These are phyloP conservation scores for Grifola frondosa DNA, from an alignment of 1,284 basidiomycete genomes.

Conservation along the genomic window DNA sequence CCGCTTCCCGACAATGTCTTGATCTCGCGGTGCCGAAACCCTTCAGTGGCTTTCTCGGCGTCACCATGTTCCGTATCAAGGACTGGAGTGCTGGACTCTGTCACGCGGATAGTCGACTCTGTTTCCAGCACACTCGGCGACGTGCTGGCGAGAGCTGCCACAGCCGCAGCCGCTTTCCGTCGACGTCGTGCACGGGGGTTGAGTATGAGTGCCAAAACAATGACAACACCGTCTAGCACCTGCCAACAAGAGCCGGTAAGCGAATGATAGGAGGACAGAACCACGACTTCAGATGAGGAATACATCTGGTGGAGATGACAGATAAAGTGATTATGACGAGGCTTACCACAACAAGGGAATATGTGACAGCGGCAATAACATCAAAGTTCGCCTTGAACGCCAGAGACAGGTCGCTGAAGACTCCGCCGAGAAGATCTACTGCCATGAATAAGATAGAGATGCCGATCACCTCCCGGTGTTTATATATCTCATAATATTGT, in stretches of 20 bases:
- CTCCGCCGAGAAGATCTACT: constrained; percentile 70
- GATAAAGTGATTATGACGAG: not conserved
- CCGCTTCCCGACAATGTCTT: no score
- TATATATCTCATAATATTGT: constrained; percentile 71
- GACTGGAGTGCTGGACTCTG: no score
- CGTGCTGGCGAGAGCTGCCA: no score
- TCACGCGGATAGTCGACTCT: no score
- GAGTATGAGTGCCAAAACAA: constrained; percentile 59
- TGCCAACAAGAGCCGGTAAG: constrained; percentile 28
- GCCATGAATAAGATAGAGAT: constrained; percentile 72
- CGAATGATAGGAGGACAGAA: not conserved
- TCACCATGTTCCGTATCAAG: no score
- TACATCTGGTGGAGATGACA: no score
- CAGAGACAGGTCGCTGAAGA: constrained; percentile 72
- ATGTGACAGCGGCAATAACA: constrained; percentile 63
- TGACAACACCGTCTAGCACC: constrained; percentile 59
- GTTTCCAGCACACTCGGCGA: no score
- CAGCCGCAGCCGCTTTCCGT: constrained; percentile 14
- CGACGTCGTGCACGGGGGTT: constrained; percentile 45
- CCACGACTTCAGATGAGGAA: no score
- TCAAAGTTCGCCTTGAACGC: constrained; percentile 70
- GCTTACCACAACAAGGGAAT: constrained; percentile 57
- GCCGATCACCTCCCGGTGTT: constrained; percentile 67
- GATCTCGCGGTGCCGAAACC: no score
- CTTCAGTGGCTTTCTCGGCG: no score